These are phyloP conservation scores for Cutaneotrichosporon mucoides DNA, from an alignment of 1,284 basidiomycete species.

Conservation along the genomic window DNA sequence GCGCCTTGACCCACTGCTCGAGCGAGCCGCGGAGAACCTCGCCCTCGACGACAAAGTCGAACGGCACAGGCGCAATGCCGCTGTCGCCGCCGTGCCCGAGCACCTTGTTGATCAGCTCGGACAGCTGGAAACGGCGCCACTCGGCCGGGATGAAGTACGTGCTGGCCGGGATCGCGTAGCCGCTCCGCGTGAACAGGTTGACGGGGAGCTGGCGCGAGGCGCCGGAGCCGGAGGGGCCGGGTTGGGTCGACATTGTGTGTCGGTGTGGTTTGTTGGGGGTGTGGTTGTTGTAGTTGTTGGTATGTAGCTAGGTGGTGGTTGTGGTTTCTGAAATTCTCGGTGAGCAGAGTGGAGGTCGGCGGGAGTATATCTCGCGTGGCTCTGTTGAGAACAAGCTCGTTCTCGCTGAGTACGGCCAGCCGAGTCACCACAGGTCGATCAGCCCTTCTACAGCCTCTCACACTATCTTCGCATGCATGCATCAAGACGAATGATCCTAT, in stretches of 20 bases:
- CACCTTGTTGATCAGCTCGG: conserved; percentile 94
- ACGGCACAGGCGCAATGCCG: conserved; percentile 66
- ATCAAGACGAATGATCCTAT: too few relatives aligned
- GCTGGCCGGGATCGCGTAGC: conserved; percentile 76
- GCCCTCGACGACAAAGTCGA: conserved; percentile 86
- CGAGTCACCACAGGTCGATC: too few relatives aligned
- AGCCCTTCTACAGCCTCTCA: too few relatives aligned
- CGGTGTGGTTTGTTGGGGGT: not conserved
- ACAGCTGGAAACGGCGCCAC: conserved; percentile 95
- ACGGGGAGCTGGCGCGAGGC: conserved; percentile 56
- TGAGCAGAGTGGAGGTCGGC: too few relatives aligned
- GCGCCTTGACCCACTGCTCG: conserved; percentile 70
- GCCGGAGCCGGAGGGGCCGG: not conserved
- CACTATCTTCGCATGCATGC: too few relatives aligned
- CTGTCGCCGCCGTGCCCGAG: conserved; percentile 56
- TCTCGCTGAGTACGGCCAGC: too few relatives aligned
- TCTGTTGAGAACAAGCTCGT: too few relatives aligned
- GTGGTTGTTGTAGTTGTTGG: not conserved
- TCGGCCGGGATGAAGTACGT: conserved; percentile 89
- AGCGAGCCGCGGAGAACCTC: conserved; percentile 72
- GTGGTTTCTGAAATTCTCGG: too few relatives aligned
- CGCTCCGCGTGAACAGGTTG: conserved; percentile 67
- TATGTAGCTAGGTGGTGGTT: not conserved
- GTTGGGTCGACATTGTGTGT: conserved; percentile 22
- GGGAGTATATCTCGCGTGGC: too few relatives aligned